Percentiles rank a stretch among this genome's conserved stretches.
Evolutionary conservation across 1,284 basidiomycete genomes (phyloP).

Genomic region (Cystobasidium slooffiae): DNA sequence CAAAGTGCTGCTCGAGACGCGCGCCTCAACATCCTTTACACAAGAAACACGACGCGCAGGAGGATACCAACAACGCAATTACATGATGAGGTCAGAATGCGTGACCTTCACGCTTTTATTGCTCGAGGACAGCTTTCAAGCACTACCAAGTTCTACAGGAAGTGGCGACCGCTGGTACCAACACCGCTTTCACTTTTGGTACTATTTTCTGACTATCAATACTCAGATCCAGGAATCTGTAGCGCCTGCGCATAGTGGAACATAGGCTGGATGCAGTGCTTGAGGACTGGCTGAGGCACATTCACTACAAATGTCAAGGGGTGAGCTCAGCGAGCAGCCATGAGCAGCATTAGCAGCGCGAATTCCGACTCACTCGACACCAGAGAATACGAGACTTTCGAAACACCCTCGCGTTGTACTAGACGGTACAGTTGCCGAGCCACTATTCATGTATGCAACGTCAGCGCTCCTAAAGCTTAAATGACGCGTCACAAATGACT

Average conservation of each 20-base stretch:
- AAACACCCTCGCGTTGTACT: constrained; percentile 89
- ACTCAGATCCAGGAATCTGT: constrained; percentile 51
- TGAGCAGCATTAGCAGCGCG: no score
- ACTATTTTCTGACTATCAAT: constrained; percentile 33
- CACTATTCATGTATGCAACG: constrained; percentile 59
- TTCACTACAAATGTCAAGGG: constrained; percentile 47
- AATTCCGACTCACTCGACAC: constrained; percentile 65
- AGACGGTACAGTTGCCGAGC: constrained; percentile 89
- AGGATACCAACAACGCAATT: no score
- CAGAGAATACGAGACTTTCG: constrained; percentile 90
- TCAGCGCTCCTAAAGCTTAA: neutral
- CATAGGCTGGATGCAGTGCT: constrained; percentile 52
- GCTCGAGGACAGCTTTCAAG: no score
- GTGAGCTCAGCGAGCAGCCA: neutral
- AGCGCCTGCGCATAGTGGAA: constrained; percentile 55
- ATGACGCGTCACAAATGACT: neutral
- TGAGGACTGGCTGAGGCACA: constrained; percentile 53
- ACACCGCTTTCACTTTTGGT: neutral
- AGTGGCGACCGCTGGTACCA: neutral
- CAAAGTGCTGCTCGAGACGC: neutral
- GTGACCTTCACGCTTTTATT: no score
- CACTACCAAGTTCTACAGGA: neutral
- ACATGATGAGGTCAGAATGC: no score
- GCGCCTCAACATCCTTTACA: no score
- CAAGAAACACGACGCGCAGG: no score